These are phyloP conservation scores for Malassezia obtusa DNA, from an alignment of 1,284 basidiomycete species.

Conservation along the genomic window DNA sequence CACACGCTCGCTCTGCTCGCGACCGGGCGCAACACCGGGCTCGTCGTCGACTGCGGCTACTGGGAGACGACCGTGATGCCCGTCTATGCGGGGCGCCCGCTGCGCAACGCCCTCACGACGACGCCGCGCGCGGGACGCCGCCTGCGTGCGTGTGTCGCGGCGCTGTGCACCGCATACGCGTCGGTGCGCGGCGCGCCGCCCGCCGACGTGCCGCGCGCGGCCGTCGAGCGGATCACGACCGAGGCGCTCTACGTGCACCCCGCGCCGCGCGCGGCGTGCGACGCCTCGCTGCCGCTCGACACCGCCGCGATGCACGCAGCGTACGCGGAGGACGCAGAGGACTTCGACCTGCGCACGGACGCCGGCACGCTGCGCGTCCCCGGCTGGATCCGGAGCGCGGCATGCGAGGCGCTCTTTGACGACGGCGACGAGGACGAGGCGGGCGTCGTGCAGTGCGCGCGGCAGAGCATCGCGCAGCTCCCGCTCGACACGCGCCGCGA, in stretches of 20 bases:
- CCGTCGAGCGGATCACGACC: conserved; percentile 29
- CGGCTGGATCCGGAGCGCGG: conserved; percentile 85
- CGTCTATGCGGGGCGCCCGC: conserved; percentile 48
- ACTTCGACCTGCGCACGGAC: background rate
- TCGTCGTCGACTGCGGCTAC: conserved; percentile 84
- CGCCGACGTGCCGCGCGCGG: background rate
- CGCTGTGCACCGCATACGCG: conserved; percentile 19
- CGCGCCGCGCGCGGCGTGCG: background rate
- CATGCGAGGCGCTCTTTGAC: conserved; percentile 80
- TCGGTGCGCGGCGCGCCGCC: background rate
- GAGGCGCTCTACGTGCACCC: conserved; percentile 30
- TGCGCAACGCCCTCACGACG: conserved; percentile 17
- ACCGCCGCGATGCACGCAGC: background rate
- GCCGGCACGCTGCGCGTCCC: conserved; percentile 69
- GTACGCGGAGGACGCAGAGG: background rate
- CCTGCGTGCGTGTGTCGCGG: conserved; percentile 18
- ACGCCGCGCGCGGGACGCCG: conserved; percentile 25
- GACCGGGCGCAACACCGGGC: conserved; percentile 74
- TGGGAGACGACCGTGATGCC: conserved; percentile 78
- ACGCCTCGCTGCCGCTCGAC: background rate
- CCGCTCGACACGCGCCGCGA: conserved; percentile 77
- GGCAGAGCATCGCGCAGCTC: conserved; percentile 55
- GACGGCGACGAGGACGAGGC: conserved; percentile 66
- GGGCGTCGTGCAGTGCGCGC: conserved; percentile 62
- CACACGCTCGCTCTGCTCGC: conserved; percentile 74